Conservation (phyloP, 2,329 filamentous ascomycete genomes). For the Pseudogymnoascus sp. region DNA sequence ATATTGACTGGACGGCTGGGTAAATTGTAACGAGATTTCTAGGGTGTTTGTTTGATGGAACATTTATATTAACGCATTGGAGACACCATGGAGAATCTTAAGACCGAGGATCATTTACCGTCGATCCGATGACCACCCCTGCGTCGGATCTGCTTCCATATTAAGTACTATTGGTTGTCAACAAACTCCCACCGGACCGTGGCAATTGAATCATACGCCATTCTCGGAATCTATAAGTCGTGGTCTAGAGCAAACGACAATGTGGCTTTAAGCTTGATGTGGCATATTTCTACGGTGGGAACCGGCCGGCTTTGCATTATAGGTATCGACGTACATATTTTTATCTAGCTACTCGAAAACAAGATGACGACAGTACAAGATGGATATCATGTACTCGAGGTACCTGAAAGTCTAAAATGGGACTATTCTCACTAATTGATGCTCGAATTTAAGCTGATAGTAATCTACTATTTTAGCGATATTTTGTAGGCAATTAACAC, state of each 20-base stretch:
- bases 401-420: too few species aligned
- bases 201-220: background rate
- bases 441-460: background rate
- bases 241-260: background rate
- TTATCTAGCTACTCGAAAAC: background rate
- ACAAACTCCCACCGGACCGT: background rate
- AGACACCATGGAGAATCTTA: constrained; percentile 1
- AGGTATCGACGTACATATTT: background rate
- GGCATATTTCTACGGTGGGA: background rate
- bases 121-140: constrained; percentile 5
- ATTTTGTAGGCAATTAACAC: too few species aligned
- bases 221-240: background rate
- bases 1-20: constrained; percentile 2
- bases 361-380: background rate
- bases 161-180: background rate
- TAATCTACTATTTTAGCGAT: background rate
- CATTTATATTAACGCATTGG: background rate
- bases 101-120: constrained; percentile 4
- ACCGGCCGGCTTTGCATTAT: background rate
- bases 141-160: background rate
- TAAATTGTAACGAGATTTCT: background rate
- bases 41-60: constrained; percentile 4
- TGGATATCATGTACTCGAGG: too few species aligned
- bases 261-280: background rate
- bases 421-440: too few species aligned